A percentile compares a stretch with the other conserved stretches of the same genome.
phyloP scores from a whole-genome alignment of 2,329 filamentous ascomycete species.

The Trichoderma sp. region DNA sequence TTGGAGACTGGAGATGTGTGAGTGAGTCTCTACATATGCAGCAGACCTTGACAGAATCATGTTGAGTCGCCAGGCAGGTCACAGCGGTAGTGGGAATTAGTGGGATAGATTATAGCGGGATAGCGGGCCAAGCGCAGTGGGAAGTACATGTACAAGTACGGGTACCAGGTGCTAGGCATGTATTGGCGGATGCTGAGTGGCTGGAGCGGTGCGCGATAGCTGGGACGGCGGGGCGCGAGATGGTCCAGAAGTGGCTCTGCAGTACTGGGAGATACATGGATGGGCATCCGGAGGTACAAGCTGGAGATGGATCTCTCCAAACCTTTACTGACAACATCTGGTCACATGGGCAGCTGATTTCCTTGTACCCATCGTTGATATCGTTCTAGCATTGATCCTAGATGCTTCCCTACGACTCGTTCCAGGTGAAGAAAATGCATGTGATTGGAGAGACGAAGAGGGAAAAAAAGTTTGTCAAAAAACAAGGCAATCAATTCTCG shows the following conservation, averaged over 20 bases:
- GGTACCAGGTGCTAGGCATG: neutral
- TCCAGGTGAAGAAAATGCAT: neutral
- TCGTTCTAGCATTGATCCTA: neutral
- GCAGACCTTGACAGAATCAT: neutral
- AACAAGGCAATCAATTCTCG: neutral
- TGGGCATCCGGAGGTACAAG: neutral
- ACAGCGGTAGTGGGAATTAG: constrained; percentile 13
- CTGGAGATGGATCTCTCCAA: neutral
- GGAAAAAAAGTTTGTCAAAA: too few species aligned
- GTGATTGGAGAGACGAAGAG: neutral
- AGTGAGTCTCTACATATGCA: neutral
- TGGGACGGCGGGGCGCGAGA: neutral
- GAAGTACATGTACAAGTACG: neutral
- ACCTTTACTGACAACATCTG: neutral
- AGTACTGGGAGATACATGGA: neutral
- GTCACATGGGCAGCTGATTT: neutral
- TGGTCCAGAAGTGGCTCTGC: neutral
- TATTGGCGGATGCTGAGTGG: neutral
- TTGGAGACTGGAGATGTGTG: neutral
- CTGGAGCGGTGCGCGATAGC: neutral
- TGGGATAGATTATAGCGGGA: neutral
- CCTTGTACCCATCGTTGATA: neutral
- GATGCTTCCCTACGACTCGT: neutral
- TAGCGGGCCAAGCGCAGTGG: neutral
- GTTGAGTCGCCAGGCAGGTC: constrained; percentile 12